Base-by-base conservation (phyloP, 345 rosid species). In the Salix exigua region DNA sequence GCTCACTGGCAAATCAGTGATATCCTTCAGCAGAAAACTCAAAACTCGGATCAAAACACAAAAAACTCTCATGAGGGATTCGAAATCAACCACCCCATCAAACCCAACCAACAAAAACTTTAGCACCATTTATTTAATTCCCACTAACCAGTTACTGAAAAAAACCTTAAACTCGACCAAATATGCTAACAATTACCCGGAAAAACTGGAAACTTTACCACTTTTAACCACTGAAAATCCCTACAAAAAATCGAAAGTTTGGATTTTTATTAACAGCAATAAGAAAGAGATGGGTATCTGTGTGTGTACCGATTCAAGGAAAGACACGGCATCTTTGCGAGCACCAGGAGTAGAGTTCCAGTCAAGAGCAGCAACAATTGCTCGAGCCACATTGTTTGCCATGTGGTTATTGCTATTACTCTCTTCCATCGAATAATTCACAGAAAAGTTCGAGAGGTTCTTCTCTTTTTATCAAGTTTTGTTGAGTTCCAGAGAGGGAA, bases 311-410 rank as follows among this genome's bases (percentile, higher is more conserved):
- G 96, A 87, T 71, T 91, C 93, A 11, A 96, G 90, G 75, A 76
- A 96, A 63, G 87, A 81, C 55, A 88, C 83, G 17, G 98, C 98
- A 5, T 90, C 91, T 79, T 87, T 88, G 79, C 98, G 98, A 79
- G 90, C 86, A 37, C 89, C 95, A 4, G 96, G 83, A 33, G 90
- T 70, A 37, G 97, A 91, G 79, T 72, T 86, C 88, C 91, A 93
- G 85, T 88, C 97, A 73, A 93, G 92, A 65, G 92, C 93, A 19
- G 97, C 87, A 81, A 79, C 83, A 50, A 91, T 86, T 61, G 99
- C 99, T 74, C 85, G 73, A 30, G 97, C 97, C 73, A 95, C 93
- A 87, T 86, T 90, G 81, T 85, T 88, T 58, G 90, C 91, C 3
- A 79, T 79, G 76, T 33, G 40, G 25, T 60, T 60, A 94, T 89